A percentile compares a stretch with the other conserved stretches of the same genome.
These are phyloP conservation scores for Erysimum cheiranthoides DNA, from an alignment of 345 rosid genomes.

Conservation along the genomic window DNA sequence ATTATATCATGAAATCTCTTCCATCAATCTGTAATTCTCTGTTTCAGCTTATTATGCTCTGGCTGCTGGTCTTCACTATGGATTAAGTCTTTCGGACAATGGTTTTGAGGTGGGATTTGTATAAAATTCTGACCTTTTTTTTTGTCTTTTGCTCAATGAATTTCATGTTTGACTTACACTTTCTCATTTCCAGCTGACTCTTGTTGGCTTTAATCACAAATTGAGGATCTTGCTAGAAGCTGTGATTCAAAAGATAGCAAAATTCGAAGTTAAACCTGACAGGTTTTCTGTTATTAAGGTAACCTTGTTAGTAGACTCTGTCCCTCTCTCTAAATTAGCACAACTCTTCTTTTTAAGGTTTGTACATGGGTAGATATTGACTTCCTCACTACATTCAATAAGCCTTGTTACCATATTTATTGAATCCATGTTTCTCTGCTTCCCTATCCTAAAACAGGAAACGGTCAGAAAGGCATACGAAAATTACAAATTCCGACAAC, in stretches of 20 bases:
- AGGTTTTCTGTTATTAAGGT: conserved; percentile 87
- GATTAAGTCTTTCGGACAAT: conserved; percentile 48
- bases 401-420: neutral
- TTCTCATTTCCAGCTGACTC: conserved; percentile 56
- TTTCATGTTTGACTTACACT: conserved; percentile 5
- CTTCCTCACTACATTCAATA: neutral
- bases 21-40: conserved; percentile 23
- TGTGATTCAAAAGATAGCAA: conserved; percentile 65
- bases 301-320: conserved; percentile 18
- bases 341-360: neutral
- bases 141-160: neutral
- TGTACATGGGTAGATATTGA: neutral
- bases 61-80: conserved; percentile 77
- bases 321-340: neutral
- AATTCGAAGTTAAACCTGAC: conserved; percentile 71
- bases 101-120: conserved; percentile 70
- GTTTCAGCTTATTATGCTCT: conserved; percentile 85
- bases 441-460: conserved; percentile 56
- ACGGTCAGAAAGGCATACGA: conserved; percentile 60
- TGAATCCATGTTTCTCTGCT: conserved; percentile 16
- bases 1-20: neutral
- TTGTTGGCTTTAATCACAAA: conserved; percentile 86
- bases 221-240: conserved; percentile 76
- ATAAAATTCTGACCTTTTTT: neutral
- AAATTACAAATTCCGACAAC: conserved; percentile 78